Evolutionary conservation across 163 green algal genomes (phyloP), one percentile per base, ranked within the genome.

Genomic region (Chlorella variabilis): DNA sequence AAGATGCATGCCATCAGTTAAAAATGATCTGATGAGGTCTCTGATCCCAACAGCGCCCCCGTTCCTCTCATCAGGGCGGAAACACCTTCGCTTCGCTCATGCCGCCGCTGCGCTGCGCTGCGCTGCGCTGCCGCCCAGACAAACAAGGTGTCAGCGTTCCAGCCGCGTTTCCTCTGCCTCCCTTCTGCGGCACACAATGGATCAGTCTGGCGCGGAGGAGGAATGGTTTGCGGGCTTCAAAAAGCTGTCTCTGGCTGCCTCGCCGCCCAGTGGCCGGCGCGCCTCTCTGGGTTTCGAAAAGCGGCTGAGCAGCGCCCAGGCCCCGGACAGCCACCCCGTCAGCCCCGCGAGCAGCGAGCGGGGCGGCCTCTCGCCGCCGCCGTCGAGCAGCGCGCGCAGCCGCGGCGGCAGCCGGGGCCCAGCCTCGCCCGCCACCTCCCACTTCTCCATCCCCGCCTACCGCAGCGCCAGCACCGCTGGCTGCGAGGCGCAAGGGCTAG

Each of bases 401-500:
- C 66, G 39, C 15, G 29, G 33, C 48, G 13, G 70, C 70, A 73
- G 31, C 31, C 34, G 33, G n/a, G 49, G 27, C 48, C 48, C 70
- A 9, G 48, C 70, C 48, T 77, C 70, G 51, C 70, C 70, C 17
- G 48, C 48, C 48, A 65, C 70, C 48, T 63, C 48, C 48, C 70
- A 77, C 70, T 77, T 51, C 31, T 66, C 42, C 20, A 48, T 61
- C 31, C 21, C 31, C 18, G 45, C 45, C 29, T 61, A 36, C 31
- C 70, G 31, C 20, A 48, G 48, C 70, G 7, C 31, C 29, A 61
- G 36, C 31, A 31, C n/a, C 41, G 34, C 49, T n/a, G 23, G 31
- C 34, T 8, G 17, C 41, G 27, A 41, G 42, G 23, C 18, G 45
- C 4, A 5, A 62, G 18, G 4, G 51, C 51, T 8, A n/a, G 15